Evolutionary conservation across 73 alveolate genomes (phyloP), one percentile per base, ranked within the genome.

Genomic region (Urostyla sp.): DNA sequence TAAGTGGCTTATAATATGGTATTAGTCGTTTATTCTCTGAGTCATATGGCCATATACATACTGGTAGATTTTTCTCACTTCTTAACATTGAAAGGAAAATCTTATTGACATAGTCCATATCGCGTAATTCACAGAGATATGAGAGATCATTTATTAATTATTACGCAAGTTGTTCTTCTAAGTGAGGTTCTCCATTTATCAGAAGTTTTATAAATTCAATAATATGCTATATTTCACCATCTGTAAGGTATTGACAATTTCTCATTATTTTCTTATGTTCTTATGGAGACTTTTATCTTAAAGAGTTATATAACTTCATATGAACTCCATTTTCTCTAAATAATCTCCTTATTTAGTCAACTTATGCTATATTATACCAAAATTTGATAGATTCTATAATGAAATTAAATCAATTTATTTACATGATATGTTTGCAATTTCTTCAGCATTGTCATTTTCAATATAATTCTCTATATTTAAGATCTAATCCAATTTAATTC

Each of bases 21-120:
- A 66, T 37, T 63, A 59, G 44, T 66, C 44, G 37, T 5, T 66
- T 66, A 27, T 66, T 66, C 21, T 66, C 80, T 15, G 73, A 16
- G 75, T 78, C 89, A 43, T 13, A 61, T 5, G 89, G 89, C 77
- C 81, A 61, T n/a, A 78, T 15, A 18, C 82, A 78, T 37, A 83
- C 80, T 5, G 92, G 92, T 1, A 67, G 58, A 16, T 76, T 83
- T 24, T 49, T 57, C 49, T 83, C 92, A 13, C 59, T 59, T 35
- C 85, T 54, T 3, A 83, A 67, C 11, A 83, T 36, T 13, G 76
- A 83, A 7, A 75, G 54, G n/a, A 83, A 53, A 8, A 83, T 63
- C 56, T 74, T 72, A 40, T 83, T 83, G 15, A 83, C 87, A 45
- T 32, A 83, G 43, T 50, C 51, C 80, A 74, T 72, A 35, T 83